These are phyloP conservation scores for Linnemannia zychae DNA, from an alignment of 192 early-diverging fungal species.

Conservation along the genomic window DNA sequence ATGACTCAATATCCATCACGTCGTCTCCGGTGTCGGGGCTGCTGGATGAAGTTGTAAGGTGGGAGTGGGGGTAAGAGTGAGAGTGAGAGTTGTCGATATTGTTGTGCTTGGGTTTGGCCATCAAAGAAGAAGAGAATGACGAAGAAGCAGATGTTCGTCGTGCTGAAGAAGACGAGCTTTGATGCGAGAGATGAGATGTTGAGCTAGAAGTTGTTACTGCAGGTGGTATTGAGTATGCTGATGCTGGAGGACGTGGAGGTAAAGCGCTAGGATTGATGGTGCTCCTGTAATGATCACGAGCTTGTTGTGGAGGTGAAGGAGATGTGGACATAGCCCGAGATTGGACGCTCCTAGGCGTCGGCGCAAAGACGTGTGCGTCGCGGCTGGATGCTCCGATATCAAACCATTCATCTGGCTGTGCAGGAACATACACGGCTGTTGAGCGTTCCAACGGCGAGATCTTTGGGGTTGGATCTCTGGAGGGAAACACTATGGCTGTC, in stretches of 20 bases:
- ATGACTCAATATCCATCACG: constrained; percentile 66
- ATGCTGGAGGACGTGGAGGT: not conserved
- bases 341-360: constrained; percentile 2
- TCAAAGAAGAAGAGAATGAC: constrained; percentile 18
- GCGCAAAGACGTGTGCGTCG: not conserved
- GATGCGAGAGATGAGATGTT: not conserved
- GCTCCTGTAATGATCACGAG: not conserved
- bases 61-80: not conserved
- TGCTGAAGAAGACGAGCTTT: not conserved
- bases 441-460: not conserved
- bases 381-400: not conserved
- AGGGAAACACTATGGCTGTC: not conserved
- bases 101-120: constrained; percentile 17
- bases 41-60: not conserved
- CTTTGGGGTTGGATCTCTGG: not conserved
- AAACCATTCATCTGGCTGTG: not conserved
- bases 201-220: not conserved
- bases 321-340: not conserved
- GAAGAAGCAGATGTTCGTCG: not conserved
- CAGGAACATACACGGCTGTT: not conserved
- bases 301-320: not conserved
- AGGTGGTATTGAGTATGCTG: not conserved
- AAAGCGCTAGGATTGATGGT: not conserved
- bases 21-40: constrained; percentile 9
- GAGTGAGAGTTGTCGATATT: not conserved